Evolutionary conservation across 495 filamentous ascomycete genomes (phyloP).

Genomic region (Coniosporium apollinis): DNA sequence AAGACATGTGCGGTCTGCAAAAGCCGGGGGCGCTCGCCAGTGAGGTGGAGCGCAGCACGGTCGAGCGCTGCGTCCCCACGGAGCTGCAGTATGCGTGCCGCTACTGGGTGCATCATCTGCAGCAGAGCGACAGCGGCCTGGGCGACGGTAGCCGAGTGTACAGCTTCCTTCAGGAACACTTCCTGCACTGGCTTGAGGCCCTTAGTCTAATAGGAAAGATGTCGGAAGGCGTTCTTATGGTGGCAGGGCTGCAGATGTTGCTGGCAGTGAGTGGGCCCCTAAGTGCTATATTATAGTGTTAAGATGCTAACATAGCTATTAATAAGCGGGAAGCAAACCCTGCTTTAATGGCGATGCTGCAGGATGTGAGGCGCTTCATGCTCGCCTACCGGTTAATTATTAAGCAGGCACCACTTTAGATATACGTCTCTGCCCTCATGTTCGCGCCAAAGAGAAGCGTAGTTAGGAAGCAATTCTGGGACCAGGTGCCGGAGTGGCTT

Average conservation of each 20-base stretch:
- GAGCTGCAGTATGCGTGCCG: conserved; percentile 19
- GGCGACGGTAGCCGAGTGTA: conserved; percentile 9
- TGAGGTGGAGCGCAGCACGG: conserved; percentile 1
- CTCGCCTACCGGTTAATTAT: conserved; percentile 7
- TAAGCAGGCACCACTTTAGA: conserved; percentile 16
- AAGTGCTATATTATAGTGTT: background rate
- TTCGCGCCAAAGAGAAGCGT: conserved; percentile 12
- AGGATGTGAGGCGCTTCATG: conserved; percentile 21
- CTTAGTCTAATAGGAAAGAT: conserved; percentile 6
- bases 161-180: conserved; percentile 7
- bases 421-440: conserved; percentile 13
- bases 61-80: conserved; percentile 2
- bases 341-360: conserved; percentile 12
- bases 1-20: conserved; percentile 7
- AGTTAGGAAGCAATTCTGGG: conserved; percentile 7
- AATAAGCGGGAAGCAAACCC: background rate
- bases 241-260: conserved; percentile 4
- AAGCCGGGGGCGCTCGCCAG: conserved; percentile 2
- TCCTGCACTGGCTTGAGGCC: conserved; percentile 17
- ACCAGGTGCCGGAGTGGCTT: conserved; percentile 1
- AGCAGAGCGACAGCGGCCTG: conserved; percentile 3
- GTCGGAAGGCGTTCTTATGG: conserved; percentile 4
- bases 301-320: background rate
- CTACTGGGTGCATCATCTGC: conserved; percentile 20
- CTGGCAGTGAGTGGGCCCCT: conserved; percentile 1